Conservation (phyloP, 495 filamentous ascomycete species). For the Podospora fimiseda region DNA sequence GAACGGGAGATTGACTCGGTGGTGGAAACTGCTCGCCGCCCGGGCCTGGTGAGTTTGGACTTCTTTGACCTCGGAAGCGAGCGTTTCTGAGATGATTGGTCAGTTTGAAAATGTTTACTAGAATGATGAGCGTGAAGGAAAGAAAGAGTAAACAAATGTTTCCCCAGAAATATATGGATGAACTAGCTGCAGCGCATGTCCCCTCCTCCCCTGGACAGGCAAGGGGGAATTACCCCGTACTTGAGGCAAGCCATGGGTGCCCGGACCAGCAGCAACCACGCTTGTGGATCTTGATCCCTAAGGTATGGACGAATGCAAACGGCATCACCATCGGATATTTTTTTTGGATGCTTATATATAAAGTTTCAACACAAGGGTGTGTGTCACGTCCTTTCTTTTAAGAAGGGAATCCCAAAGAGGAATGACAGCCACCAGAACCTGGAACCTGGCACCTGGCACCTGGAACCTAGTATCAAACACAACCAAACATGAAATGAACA, state of each 20-base stretch:
- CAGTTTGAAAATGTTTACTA: background rate
- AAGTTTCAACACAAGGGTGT: too few species aligned
- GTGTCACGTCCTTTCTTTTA: too few species aligned
- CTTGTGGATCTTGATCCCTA: background rate
- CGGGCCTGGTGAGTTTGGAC: conserved; percentile 21
- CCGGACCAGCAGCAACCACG: background rate
- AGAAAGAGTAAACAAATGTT: background rate
- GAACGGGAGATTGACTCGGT: background rate
- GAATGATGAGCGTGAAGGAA: background rate
- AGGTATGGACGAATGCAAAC: background rate
- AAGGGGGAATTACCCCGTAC: background rate
- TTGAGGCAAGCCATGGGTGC: conserved; percentile 4
- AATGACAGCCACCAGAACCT: background rate
- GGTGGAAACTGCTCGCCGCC: conserved; percentile 1
- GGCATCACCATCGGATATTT: background rate
- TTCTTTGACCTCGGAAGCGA: conserved; percentile 29
- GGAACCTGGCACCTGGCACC: too few species aligned
- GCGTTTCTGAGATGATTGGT: conserved; percentile 20
- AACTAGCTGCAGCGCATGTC: background rate
- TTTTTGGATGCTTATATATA: too few species aligned
- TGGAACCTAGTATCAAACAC: background rate
- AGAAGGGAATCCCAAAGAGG: too few species aligned
- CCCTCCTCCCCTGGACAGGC: background rate
- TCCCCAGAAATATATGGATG: background rate
- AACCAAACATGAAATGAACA: background rate